Base-by-base conservation (phyloP, 1,284 basidiomycete species). In the Tremellales sp. region DNA sequence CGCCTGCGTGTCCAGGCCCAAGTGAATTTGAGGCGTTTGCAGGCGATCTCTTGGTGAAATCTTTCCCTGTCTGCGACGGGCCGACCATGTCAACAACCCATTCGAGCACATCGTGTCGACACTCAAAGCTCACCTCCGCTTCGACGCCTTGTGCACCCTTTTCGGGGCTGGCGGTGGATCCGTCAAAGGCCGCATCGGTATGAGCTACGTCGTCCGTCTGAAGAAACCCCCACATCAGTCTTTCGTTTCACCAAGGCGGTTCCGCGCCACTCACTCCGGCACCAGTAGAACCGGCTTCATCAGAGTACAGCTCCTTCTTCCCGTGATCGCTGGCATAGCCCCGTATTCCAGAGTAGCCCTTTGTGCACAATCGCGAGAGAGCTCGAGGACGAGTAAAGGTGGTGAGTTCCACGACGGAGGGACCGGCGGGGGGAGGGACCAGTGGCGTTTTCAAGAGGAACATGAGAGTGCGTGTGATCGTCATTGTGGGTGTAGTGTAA, bases 141-240 rank as follows among this genome's bases (percentile, higher is more conserved):
- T 65, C 54, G 10, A 66, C 50, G 12, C 51, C 38, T 51, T 66
- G 58, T 21, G 60, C 54, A 12, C 59, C 47, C 27, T 53, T 47
- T 29, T 56, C 36, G 1, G 68, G 68, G 37, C 66, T 57, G 10
- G 66, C 24, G 38, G 61, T 49, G 26, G 58, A 58, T n/a, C n/a
- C n/a, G 52, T 67, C 51, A 46, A 61, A 71, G 5, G 68, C 68
- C 9, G 68, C 63, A 48, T 69, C 62, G 36, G 60, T 62, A 26
- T 69, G 60, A 6, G 66, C 65, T 2, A 71, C 61, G 49, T 71
- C 68, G 48, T 68, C 64, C 13, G 57, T 68, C 61, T 67, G 40
- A 13, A 16, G 13, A 10, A 12, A 32, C 8, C 16, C 47, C 44
- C 47, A 41, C 41, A 38, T 40, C 18, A 24, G 16, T 6, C 26